Percentiles rank a stretch among this genome's conserved stretches.
phyloP scores from a whole-genome alignment of 257 asterid genomes.

The Penstemon barbatus region DNA sequence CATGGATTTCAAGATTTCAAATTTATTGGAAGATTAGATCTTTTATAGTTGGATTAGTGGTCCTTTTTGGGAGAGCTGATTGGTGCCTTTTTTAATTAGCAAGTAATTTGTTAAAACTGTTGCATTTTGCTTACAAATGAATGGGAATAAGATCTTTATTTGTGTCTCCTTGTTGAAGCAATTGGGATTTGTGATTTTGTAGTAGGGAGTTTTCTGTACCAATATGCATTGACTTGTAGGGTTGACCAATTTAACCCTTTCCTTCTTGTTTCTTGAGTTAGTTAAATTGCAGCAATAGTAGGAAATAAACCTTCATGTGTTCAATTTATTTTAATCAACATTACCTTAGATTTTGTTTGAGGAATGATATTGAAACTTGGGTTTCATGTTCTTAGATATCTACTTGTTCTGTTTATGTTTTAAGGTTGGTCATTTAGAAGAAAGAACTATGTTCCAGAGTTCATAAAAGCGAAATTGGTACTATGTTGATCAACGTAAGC shows the following conservation, averaged over 20 bases:
- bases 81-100: not conserved
- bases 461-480: too few relatives aligned
- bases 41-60: slow-evolving; percentile 13
- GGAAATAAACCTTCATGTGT: not conserved
- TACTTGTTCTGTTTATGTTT: not conserved
- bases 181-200: slow-evolving; percentile 24
- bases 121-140: slow-evolving; percentile 6
- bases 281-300: slow-evolving; percentile 13
- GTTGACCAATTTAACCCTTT: slow-evolving; percentile 22
- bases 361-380: slow-evolving; percentile 2
- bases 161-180: slow-evolving; percentile 5
- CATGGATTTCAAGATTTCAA: slow-evolving; percentile 25
- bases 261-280: not conserved
- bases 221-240: slow-evolving; percentile 21
- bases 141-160: slow-evolving; percentile 14
- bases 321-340: not conserved
- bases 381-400: slow-evolving; percentile 3
- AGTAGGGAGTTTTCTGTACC: slow-evolving; percentile 1
- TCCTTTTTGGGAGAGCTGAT: not conserved
- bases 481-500: too few relatives aligned
- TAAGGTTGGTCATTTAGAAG: not conserved
- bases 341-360: slow-evolving; percentile 12
- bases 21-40: slow-evolving; percentile 13
- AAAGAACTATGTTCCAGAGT: not conserved
- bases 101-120: slow-evolving; percentile 18